Base-by-base conservation (phyloP, 306 rosid species). In the Lupinus albus region DNA sequence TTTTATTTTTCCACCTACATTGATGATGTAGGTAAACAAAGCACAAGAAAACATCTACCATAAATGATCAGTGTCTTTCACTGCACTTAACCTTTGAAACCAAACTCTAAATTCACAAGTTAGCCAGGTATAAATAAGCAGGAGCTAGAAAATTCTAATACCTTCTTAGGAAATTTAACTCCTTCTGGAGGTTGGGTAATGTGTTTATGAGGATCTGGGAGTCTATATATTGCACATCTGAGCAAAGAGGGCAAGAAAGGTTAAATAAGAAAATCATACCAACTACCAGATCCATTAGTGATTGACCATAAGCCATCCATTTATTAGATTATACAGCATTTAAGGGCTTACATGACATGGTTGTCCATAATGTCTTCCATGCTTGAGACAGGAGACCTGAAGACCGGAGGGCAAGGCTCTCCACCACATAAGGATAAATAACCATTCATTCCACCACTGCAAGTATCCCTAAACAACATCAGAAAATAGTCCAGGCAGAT, bases 391-490 rank as follows among this genome's bases (percentile, higher is more conserved):
- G 99, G 99, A 53, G 99, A 94, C 79, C 96, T 86, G 58, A 94
- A 90, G 71, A 94, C 83, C 15, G 92, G 97, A 6, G 99, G 99
- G 85, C 97, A 84, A 67, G 97, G 95, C 72, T 94, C 99, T 47
- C 99, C 99, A 14, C 65, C 81, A 50, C 99, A 94, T 30, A 88
- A 87, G 76, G 97, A 88, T 75, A 90, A 21, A 78, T 86, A 94
- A 11, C 99, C 99, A 54, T 94, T 90, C 99, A 94, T 94, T 73
- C 97, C 99, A 56, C 78, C 96, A 82, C 99, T 94, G 99, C 99
- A 94, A 25, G 78, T 66, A 85, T 78, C 74, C 89, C 88, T 78
- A 86, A 82, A 81, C 72, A 82, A 65, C 82, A 82, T 89, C 82
- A 89, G 95, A 84, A 81, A 68, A 72, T 84, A 56, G 57, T 76